phyloP scores from a whole-genome alignment of 2,329 filamentous ascomycete genomes.

The Phialemonium atrogriseum region DNA sequence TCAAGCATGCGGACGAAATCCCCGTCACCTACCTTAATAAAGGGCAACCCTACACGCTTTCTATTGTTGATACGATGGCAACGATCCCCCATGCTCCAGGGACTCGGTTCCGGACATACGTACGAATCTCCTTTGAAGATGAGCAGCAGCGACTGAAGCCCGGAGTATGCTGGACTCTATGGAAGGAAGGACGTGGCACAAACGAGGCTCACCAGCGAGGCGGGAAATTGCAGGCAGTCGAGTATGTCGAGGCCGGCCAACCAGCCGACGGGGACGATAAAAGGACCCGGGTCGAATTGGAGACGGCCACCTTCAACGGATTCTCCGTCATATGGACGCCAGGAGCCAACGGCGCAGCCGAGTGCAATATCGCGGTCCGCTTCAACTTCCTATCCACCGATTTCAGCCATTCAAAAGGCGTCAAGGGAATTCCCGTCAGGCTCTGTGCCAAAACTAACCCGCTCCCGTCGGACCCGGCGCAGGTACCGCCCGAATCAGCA shows the following conservation, averaged over 20 bases:
- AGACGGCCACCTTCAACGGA: conserved; percentile 80
- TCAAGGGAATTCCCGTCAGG: conserved; percentile 92
- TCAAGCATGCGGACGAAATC: conserved; percentile 81
- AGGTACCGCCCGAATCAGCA: conserved; percentile 34
- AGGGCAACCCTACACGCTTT: conserved; percentile 85
- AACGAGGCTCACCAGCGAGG: conserved; percentile 93
- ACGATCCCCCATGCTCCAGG: conserved; percentile 49
- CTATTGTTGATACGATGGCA: conserved; percentile 69
- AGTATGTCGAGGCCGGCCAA: conserved; percentile 69
- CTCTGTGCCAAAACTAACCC: conserved; percentile 85
- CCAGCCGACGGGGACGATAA: conserved; percentile 55
- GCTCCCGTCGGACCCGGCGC: conserved; percentile 43
- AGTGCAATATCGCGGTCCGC: conserved; percentile 81
- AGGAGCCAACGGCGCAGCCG: conserved; percentile 55
- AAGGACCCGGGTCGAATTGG: conserved; percentile 60
- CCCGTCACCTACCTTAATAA: conserved; percentile 98
- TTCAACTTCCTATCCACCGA: conserved; percentile 99
- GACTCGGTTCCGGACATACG: conserved; percentile 75
- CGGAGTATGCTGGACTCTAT: conserved; percentile 64
- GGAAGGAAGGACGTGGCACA: conserved; percentile 94
- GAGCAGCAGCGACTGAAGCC: conserved; percentile 80
- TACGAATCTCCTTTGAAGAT: conserved; percentile 96
- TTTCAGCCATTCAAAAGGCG: conserved; percentile 97
- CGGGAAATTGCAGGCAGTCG: conserved; percentile 86
- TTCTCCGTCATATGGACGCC: conserved; percentile 89